Conservation (phyloP, 352 stramenopile species). For the Globisporangium ultimum region DNA sequence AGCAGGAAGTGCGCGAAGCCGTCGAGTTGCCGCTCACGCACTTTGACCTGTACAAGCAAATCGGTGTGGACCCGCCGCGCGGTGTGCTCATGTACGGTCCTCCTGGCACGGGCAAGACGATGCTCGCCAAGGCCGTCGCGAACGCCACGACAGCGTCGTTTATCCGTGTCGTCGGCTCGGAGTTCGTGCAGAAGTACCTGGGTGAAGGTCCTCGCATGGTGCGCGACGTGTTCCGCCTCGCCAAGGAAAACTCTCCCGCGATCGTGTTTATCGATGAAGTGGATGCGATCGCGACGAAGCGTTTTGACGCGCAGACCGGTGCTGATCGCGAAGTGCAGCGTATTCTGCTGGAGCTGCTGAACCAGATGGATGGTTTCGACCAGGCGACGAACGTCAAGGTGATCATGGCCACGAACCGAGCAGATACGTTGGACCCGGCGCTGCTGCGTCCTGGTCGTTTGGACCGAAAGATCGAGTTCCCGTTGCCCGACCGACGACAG, state of each 20-base stretch:
- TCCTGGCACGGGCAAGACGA: constrained; percentile 96
- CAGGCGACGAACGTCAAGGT: constrained; percentile 99
- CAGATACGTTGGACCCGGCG: constrained; percentile 98
- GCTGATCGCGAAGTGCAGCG: constrained; percentile 97
- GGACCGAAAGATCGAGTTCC: constrained; percentile 99
- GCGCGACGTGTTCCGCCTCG: constrained; percentile 99
- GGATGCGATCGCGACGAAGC: constrained; percentile 99
- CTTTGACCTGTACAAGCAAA: constrained; percentile 99
- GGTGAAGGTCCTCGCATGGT: constrained; percentile 99
- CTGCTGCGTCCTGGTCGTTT: constrained; percentile 97
- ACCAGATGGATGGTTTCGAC: constrained; percentile 99
- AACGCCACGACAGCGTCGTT: constrained; percentile 99
- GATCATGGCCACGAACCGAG: constrained; percentile 99
- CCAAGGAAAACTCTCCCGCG: constrained; percentile 97
- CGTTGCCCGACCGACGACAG: constrained; percentile 97
- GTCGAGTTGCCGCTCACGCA: constrained; percentile 99
- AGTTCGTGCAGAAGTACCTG: constrained; percentile 99
- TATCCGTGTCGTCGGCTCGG: constrained; percentile 96
- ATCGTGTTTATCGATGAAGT: constrained; percentile 99
- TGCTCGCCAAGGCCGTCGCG: constrained; percentile 99
- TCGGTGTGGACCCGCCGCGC: constrained; percentile 98
- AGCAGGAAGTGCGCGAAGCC: constrained; percentile 97
- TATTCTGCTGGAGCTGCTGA: constrained; percentile 99
- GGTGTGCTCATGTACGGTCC: constrained; percentile 98
- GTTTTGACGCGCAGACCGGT: constrained; percentile 98